Evolutionary conservation across 805 yeast species (phyloP).

Genomic region (Lipomyces yamadae): DNA sequence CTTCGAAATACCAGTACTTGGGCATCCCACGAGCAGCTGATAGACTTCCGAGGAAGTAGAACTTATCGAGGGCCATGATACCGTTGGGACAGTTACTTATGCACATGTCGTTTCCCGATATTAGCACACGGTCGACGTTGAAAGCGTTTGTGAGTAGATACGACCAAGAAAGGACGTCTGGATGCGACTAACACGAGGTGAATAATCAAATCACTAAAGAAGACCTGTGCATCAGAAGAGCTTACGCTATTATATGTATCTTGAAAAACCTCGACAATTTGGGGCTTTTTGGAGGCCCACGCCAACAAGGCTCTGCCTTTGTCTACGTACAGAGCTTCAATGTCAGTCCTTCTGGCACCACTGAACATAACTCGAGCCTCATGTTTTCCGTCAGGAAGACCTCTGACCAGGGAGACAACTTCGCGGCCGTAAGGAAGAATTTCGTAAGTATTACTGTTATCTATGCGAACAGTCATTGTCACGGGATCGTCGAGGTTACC

Average conservation of each 20-base stretch:
- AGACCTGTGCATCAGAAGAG: neutral
- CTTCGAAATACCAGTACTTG: conserved; percentile 35
- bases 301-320: conserved; percentile 7
- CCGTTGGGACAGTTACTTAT: conserved; percentile 29
- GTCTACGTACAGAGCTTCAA: conserved; percentile 36
- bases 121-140: conserved; percentile 21
- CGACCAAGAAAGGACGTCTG: conserved; percentile 32
- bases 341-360: conserved; percentile 27
- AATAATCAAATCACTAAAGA: neutral
- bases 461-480: conserved; percentile 24
- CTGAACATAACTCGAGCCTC: conserved; percentile 29
- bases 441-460: conserved; percentile 13
- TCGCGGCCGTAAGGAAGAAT: conserved; percentile 36
- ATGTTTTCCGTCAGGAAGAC: conserved; percentile 21
- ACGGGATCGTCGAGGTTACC: conserved; percentile 33
- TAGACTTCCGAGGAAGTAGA: conserved; percentile 31
- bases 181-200: conserved; percentile 4
- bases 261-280: conserved; percentile 26
- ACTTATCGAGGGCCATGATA: conserved; percentile 23
- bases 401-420: conserved; percentile 25
- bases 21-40: conserved; percentile 24
- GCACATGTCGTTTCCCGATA: conserved; percentile 25
- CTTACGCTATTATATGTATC: conserved; percentile 23
- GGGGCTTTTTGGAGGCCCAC: conserved; percentile 1
- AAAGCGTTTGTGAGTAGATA: conserved; percentile 24